Percentiles rank a stretch among this genome's conserved stretches.
Conservation (phyloP, 495 filamentous ascomycete genomes). For the Trichoderma virens region DNA sequence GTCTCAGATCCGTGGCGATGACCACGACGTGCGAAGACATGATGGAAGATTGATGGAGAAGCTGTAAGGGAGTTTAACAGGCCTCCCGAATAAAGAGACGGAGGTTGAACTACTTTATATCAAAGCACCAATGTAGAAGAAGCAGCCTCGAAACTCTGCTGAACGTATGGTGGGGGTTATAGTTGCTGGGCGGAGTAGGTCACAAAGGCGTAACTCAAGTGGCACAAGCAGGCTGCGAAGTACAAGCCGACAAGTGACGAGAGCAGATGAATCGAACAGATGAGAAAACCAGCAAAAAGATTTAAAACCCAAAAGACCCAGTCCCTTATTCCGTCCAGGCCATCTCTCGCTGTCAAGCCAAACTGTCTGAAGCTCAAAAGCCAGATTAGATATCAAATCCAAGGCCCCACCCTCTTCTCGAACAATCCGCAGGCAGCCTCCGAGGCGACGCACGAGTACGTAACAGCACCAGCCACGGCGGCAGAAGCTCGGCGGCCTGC, state of each 20-base stretch:
- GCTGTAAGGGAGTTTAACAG: background rate
- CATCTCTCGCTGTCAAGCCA: background rate
- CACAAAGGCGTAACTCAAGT: no score
- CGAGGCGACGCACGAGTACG: background rate
- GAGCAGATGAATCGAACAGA: background rate
- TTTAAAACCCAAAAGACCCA: background rate
- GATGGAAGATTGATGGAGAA: slow-evolving; percentile 11
- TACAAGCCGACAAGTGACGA: background rate
- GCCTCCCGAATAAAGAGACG: background rate
- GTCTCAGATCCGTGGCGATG: slow-evolving; percentile 64
- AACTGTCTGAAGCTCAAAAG: background rate
- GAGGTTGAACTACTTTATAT: background rate
- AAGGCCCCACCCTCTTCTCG: background rate
- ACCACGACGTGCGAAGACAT: slow-evolving; percentile 92
- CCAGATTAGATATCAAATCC: background rate
- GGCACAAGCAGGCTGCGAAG: no score
- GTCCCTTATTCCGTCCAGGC: background rate
- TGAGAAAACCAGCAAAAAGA: no score
- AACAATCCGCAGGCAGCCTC: slow-evolving; percentile 11
- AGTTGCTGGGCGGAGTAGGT: no score
- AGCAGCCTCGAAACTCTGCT: no score
- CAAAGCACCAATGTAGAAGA: no score
- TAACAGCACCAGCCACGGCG: slow-evolving; percentile 7
- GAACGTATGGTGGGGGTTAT: no score
- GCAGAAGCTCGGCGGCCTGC: background rate